Base-by-base conservation (phyloP, 23 red algal genomes). In the Gracilaria caudata region DNA sequence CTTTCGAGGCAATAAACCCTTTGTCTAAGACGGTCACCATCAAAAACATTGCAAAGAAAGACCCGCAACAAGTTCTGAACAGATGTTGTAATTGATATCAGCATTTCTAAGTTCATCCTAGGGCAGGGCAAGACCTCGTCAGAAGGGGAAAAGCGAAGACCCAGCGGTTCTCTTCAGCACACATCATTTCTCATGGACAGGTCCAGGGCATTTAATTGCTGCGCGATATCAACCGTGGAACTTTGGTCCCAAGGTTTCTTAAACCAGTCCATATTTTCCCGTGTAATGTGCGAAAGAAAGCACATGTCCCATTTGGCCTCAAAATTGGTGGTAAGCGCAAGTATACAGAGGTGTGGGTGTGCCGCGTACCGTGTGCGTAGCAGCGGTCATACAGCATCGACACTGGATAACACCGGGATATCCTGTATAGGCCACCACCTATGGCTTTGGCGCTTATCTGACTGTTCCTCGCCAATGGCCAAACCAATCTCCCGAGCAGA, bases 391-490 rank as follows among this genome's bases (percentile, higher is more conserved):
- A 66, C 61, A 66, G 29, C 61, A 36, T 36, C 61, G 29, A 35
- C 61, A 66, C 61, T 35, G 61, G 29, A 66, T 37, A n/a, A n/a
- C n/a, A n/a, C n/a, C n/a, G n/a, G n/a, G n/a, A n/a, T n/a, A n/a
- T n/a, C n/a, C n/a, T n/a, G n/a, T n/a, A n/a, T n/a, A 66, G 19
- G 61, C 21, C 23, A 28, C 25, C 57, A 29, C 57, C 61, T 36
- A 66, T 33, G 61, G 3, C 17, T 46, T 47, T 29, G 5, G 38
- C 28, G 38, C 70, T 7, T 24, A 49, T 49, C 40, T 29, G 70
- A 46, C 70, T 17, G 38, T 75, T 75, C 70, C 70, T n/a, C 70
- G 70, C 70, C 70, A 75, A 75, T 75, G 70, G 70, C 70, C 30
- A 37, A 75, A 25, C 25, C 19, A 46, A 75, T 43, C 70, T 43